Percentiles rank a stretch among this genome's conserved stretches.
Conservation (phyloP, 129 eudicot species). For the Ambrosia artemisiifolia region DNA sequence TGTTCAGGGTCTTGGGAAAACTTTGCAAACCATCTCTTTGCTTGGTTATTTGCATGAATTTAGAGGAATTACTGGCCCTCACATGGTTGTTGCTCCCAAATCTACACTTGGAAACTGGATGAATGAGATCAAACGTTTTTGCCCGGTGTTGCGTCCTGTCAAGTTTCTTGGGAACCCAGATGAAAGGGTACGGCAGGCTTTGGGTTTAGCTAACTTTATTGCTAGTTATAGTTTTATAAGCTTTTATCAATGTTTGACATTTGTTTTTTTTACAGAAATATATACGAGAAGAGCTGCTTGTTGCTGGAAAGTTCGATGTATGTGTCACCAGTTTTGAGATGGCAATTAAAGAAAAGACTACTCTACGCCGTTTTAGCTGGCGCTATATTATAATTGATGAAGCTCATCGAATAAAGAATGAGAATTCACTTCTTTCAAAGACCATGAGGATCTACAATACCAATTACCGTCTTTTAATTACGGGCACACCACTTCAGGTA, state of each 20-base stretch:
- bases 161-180: slow-evolving; percentile 97
- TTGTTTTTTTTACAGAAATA: slow-evolving; percentile 58
- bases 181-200: slow-evolving; percentile 61
- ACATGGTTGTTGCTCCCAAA: slow-evolving; percentile 99
- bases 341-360: slow-evolving; percentile 93
- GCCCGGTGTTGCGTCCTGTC: slow-evolving; percentile 84
- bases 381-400: slow-evolving; percentile 97
- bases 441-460: slow-evolving; percentile 95
- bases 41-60: slow-evolving; percentile 93
- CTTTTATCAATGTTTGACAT: not conserved
- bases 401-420: slow-evolving; percentile 97
- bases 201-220: not conserved
- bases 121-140: slow-evolving; percentile 95
- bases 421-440: slow-evolving; percentile 92
- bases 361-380: slow-evolving; percentile 98
- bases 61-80: slow-evolving; percentile 97
- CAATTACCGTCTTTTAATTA: slow-evolving; percentile 89
- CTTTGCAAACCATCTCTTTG: slow-evolving; percentile 94
- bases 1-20: slow-evolving; percentile 90
- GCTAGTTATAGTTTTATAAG: not conserved
- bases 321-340: slow-evolving; percentile 99
- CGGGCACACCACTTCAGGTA: slow-evolving; percentile 99
- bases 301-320: slow-evolving; percentile 97
- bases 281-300: slow-evolving; percentile 87
- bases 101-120: slow-evolving; percentile 99